phyloP scores from a whole-genome alignment of 2,329 filamentous ascomycete species.

The Penicillium sp. region DNA sequence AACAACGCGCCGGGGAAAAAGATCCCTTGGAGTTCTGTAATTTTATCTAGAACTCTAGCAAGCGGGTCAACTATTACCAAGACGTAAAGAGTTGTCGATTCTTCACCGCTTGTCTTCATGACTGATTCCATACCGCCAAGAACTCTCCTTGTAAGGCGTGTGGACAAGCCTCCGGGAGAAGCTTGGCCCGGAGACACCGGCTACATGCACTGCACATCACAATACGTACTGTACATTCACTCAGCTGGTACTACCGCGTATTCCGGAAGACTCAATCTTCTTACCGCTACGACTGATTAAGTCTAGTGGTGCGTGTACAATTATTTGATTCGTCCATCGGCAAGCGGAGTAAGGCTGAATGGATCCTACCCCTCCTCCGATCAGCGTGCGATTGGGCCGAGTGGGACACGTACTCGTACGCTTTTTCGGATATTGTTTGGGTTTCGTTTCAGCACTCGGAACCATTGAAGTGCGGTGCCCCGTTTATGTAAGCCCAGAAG shows the following conservation, averaged over 20 bases:
- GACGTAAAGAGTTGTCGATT: not conserved
- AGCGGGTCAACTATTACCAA: not conserved
- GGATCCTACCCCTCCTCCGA: constrained; percentile 12
- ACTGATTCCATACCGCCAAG: constrained; percentile 10
- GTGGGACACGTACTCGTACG: constrained; percentile 17
- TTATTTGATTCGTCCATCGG: constrained; percentile 10
- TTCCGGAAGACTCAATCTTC: constrained; percentile 1
- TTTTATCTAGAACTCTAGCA: not conserved
- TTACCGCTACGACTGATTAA: not conserved
- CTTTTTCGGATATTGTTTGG: constrained; percentile 1
- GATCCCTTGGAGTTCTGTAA: not conserved
- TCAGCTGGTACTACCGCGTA: constrained; percentile 4
- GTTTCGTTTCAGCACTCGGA: not conserved
- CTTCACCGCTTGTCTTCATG: constrained; percentile 16
- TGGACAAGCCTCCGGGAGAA: constrained; percentile 28
- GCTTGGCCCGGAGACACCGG: constrained; percentile 21
- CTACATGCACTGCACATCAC: not conserved
- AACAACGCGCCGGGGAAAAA: not conserved
- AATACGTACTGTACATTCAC: not conserved
- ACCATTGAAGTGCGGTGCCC: not conserved
- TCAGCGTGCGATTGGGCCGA: constrained; percentile 15
- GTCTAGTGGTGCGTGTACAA: not conserved
- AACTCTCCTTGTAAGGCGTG: constrained; percentile 21
- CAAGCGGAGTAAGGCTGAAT: constrained; percentile 22
- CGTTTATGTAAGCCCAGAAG: not conserved